These are phyloP conservation scores for Leptographium radiaticola DNA, from an alignment of 2,329 filamentous ascomycete genomes.

Conservation along the genomic window DNA sequence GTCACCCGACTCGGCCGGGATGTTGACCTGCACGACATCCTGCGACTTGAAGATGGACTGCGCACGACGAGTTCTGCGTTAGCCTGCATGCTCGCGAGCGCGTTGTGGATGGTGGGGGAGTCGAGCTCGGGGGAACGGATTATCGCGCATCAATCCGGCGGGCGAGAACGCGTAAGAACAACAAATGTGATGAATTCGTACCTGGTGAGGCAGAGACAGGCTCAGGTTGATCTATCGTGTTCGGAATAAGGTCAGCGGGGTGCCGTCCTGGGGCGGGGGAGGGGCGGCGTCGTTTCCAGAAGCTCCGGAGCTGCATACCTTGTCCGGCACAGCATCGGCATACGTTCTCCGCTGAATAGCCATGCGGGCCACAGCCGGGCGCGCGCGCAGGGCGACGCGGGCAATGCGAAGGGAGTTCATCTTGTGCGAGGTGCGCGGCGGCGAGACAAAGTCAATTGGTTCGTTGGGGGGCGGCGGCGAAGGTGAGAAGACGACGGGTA, in stretches of 20 bases:
- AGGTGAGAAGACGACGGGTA: not conserved
- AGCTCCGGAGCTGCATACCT: slow-evolving; percentile 28
- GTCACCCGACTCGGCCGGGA: slow-evolving; percentile 93
- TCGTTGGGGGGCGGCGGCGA: not conserved
- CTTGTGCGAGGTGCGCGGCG: slow-evolving; percentile 18
- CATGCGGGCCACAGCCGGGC: slow-evolving; percentile 62
- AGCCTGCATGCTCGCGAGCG: too few relatives aligned
- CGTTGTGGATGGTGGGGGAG: not conserved
- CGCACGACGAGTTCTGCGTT: slow-evolving; percentile 12
- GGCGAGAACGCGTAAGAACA: not conserved
- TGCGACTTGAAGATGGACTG: slow-evolving; percentile 59
- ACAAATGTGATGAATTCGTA: slow-evolving; percentile 36
- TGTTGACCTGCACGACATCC: slow-evolving; percentile 88
- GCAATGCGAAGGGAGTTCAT: slow-evolving; percentile 95
- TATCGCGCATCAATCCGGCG: slow-evolving; percentile 21
- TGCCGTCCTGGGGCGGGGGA: not conserved
- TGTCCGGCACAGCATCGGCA: slow-evolving; percentile 75
- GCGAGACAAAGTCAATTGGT: not conserved
- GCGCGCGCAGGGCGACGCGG: slow-evolving; percentile 76
- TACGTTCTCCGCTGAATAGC: slow-evolving; percentile 80
- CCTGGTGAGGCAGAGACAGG: slow-evolving; percentile 95
- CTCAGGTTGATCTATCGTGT: slow-evolving; percentile 75
- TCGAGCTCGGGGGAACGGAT: slow-evolving; percentile 11
- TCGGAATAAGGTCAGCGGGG: not conserved
- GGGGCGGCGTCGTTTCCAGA: not conserved